Evolutionary conservation across 2,329 filamentous ascomycete genomes (phyloP), one percentile per base, ranked within the genome.

Genomic region (Pseudogymnoascus sp.): DNA sequence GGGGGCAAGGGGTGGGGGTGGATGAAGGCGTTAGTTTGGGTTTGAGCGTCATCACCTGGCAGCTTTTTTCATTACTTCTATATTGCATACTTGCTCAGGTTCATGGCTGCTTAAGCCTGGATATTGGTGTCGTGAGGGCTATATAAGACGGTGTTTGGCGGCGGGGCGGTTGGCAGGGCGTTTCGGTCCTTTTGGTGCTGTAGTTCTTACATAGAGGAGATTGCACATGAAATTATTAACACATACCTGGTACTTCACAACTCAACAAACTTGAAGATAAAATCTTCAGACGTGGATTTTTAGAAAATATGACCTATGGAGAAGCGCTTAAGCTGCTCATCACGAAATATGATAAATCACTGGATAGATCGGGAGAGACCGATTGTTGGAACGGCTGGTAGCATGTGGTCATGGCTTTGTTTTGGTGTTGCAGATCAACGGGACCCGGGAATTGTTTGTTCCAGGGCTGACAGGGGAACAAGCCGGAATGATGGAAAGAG

Each of bases 31-130:
- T 56, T 56, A 3, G 50, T 34, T 56, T 56, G 25, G 50, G 25
- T 56, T 56, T 56, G 21, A 34, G 50, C 25, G 50, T 56, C 50
- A 56, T 56, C 50, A 56, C 50, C 50, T 56, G 50, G 50, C 50
- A 56, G 28, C 50, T 56, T 56, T 53, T 56, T 56, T 56, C 50
- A 56, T 56, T 56, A 56, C 50, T 34, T 56, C 50, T 56, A 34
- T 56, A 34, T 56, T 34, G 50, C 50, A 56, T 56, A 34, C 50
- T 18, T 56, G 50, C 50, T 56, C 28, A 34, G 50, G 28, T n/a
- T 56, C n/a, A 34, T 25, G 25, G 50, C 7, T 56, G 8, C 10
- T 7, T 53, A 6, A 34, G 50, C 50, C 25, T 34, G 25, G 50
- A 56, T 56, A 25, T 18, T 18, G 50, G 50, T 56, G 50, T 56